These are phyloP conservation scores for Wickerhamiella allomyrinae DNA, from an alignment of 805 yeast species.

Conservation along the genomic window DNA sequence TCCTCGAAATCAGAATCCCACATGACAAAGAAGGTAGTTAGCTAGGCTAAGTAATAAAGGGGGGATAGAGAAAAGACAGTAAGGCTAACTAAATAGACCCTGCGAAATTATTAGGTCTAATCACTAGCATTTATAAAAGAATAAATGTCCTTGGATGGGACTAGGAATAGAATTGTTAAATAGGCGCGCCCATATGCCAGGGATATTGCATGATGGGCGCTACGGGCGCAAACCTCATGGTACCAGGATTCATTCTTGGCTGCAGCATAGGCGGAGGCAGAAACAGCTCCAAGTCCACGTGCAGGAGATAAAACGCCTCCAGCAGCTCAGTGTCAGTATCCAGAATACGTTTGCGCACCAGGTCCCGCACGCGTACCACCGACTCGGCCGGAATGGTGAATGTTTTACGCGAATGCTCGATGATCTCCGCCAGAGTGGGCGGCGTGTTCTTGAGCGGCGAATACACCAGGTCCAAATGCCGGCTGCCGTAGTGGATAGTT, in stretches of 20 bases:
- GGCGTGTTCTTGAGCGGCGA: conserved; percentile 55
- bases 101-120: neutral
- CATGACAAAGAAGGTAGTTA: conserved; percentile 2
- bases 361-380: conserved; percentile 27
- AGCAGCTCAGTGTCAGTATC: conserved; percentile 36
- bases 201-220: conserved; percentile 1
- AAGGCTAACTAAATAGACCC: too few species aligned
- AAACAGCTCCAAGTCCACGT: conserved; percentile 30
- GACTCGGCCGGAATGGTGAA: conserved; percentile 38
- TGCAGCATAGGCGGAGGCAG: conserved; percentile 20
- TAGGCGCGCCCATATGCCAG: neutral
- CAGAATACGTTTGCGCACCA: conserved; percentile 22
- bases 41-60: too few species aligned
- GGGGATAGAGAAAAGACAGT: too few species aligned
- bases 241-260: neutral
- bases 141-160: neutral
- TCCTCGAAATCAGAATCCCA: conserved; percentile 2
- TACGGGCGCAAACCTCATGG: neutral
- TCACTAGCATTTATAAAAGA: neutral
- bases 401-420: conserved; percentile 61
- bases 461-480: conserved; percentile 45
- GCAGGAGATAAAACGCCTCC: conserved; percentile 29
- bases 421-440: conserved; percentile 64
- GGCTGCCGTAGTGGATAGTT: conserved; percentile 21
- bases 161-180: neutral